Conservation (phyloP, 2,329 filamentous ascomycete genomes). For the Emmonsia crescens region DNA sequence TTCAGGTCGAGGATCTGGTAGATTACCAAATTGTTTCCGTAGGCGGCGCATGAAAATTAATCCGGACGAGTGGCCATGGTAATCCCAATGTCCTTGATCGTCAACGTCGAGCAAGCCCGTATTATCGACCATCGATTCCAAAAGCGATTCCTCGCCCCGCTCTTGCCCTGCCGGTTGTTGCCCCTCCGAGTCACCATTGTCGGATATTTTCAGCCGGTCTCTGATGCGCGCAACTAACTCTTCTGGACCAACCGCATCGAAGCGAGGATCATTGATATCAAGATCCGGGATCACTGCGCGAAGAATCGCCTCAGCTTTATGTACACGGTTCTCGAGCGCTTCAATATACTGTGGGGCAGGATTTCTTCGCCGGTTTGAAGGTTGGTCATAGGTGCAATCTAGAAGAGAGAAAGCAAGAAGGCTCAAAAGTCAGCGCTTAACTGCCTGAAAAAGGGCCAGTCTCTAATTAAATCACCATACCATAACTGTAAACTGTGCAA, state of each 20-base stretch:
- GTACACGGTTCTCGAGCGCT: slow-evolving; percentile 69
- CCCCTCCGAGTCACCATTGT: slow-evolving; percentile 11
- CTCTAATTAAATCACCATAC: slow-evolving; percentile 41
- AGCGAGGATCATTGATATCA: slow-evolving; percentile 71
- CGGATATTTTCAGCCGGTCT: slow-evolving; percentile 14
- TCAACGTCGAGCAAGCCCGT: slow-evolving; percentile 86
- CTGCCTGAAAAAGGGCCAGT: background rate
- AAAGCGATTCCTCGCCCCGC: slow-evolving; percentile 55
- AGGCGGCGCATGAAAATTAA: slow-evolving; percentile 78
- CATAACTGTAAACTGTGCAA: slow-evolving; percentile 97
- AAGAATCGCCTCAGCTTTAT: slow-evolving; percentile 70
- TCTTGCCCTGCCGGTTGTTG: slow-evolving; percentile 22
- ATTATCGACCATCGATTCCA: slow-evolving; percentile 91
- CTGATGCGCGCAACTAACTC: slow-evolving; percentile 36
- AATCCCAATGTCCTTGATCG: slow-evolving; percentile 87
- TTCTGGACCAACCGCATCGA: slow-evolving; percentile 66
- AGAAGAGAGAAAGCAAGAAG: background rate
- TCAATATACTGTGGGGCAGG: slow-evolving; percentile 89
- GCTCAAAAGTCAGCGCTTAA: background rate
- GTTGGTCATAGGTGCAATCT: slow-evolving; percentile 96
- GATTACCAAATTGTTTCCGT: slow-evolving; percentile 72
- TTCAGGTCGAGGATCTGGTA: slow-evolving; percentile 40
- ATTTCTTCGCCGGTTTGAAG: slow-evolving; percentile 81
- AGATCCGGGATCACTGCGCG: slow-evolving; percentile 72
- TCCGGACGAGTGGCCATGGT: slow-evolving; percentile 86